Evolutionary conservation across 169 alveolate species (phyloP).

Genomic region (Cryptosporidium canis): DNA sequence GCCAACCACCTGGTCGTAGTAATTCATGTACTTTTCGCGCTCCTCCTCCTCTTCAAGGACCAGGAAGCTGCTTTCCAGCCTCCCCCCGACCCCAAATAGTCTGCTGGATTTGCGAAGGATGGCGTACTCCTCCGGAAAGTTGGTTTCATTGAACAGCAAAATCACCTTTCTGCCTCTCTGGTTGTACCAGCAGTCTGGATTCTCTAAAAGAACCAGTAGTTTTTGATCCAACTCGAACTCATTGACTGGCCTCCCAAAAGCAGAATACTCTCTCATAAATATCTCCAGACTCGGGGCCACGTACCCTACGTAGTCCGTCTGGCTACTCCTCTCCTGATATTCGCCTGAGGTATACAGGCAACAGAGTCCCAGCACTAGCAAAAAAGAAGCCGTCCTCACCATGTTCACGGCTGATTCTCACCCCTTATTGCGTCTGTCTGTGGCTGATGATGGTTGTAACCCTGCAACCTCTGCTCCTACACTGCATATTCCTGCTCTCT

Average conservation of each 20-base stretch:
- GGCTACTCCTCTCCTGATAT: background rate
- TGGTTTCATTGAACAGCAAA: conserved; percentile 32
- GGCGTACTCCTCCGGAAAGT: conserved; percentile 51
- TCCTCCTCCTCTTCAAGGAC: conserved; percentile 57
- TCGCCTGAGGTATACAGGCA: background rate
- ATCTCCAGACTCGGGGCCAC: conserved; percentile 6
- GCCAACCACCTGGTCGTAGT: background rate
- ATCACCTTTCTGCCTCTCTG: conserved; percentile 49
- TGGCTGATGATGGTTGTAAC: background rate
- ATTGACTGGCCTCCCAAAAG: background rate
- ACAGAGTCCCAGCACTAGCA: background rate
- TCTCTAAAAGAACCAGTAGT: background rate
- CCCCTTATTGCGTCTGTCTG: background rate
- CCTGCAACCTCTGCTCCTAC: background rate
- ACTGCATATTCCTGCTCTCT: background rate
- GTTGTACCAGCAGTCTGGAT: conserved; percentile 57
- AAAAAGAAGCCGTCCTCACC: background rate
- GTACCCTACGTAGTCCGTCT: background rate
- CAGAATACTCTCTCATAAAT: background rate
- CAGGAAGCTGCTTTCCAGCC: conserved; percentile 9
- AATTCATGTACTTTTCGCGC: background rate
- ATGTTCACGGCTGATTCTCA: background rate
- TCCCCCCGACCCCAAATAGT: background rate
- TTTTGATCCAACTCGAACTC: conserved; percentile 33
- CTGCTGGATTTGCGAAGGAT: conserved; percentile 17